A percentile compares a stretch with the other conserved stretches of the same genome.
Conservation (phyloP, 176 grass and related monocot species). For the Avena sativa region DNA sequence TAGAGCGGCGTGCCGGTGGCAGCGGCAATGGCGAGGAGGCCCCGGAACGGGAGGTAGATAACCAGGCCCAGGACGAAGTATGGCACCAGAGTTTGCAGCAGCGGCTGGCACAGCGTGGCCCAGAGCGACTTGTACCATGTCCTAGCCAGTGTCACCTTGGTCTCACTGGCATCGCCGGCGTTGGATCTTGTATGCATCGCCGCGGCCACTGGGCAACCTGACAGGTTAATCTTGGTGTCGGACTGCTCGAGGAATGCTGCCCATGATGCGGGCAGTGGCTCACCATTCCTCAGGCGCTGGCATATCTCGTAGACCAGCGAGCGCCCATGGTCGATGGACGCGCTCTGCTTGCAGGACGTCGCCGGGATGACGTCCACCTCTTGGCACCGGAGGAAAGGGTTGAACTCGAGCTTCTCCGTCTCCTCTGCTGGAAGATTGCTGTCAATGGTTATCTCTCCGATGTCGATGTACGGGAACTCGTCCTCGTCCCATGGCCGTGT, state of each 20-base stretch:
- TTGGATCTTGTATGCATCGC: background rate
- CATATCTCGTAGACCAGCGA: slow-evolving; percentile 76
- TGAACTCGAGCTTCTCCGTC: slow-evolving; percentile 75
- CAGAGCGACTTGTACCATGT: slow-evolving; percentile 62
- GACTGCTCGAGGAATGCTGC: slow-evolving; percentile 66
- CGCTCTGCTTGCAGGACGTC: slow-evolving; percentile 65
- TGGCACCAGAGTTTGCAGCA: slow-evolving; percentile 63
- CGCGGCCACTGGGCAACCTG: slow-evolving; percentile 51
- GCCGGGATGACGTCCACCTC: slow-evolving; percentile 71
- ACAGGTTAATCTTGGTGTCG: slow-evolving; percentile 67
- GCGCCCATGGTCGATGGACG: slow-evolving; percentile 76
- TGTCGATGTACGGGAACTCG: slow-evolving; percentile 58
- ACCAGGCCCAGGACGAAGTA: slow-evolving; percentile 55
- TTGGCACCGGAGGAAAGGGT: slow-evolving; percentile 64
- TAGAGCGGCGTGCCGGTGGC: slow-evolving; percentile 30
- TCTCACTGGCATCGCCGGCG: slow-evolving; percentile 1
- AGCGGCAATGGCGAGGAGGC: slow-evolving; percentile 28
- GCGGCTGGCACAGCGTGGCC: slow-evolving; percentile 69
- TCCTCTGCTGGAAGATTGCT: slow-evolving; percentile 51
- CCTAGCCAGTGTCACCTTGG: slow-evolving; percentile 56
- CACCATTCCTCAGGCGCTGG: slow-evolving; percentile 54
- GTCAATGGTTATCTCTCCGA: slow-evolving; percentile 64
- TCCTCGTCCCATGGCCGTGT: slow-evolving; percentile 71
- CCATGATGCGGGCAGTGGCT: slow-evolving; percentile 63
- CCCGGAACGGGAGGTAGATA: slow-evolving; percentile 43